Conservation (phyloP, 2,329 filamentous ascomycete genomes). For the Malbranchea zuffiana region DNA sequence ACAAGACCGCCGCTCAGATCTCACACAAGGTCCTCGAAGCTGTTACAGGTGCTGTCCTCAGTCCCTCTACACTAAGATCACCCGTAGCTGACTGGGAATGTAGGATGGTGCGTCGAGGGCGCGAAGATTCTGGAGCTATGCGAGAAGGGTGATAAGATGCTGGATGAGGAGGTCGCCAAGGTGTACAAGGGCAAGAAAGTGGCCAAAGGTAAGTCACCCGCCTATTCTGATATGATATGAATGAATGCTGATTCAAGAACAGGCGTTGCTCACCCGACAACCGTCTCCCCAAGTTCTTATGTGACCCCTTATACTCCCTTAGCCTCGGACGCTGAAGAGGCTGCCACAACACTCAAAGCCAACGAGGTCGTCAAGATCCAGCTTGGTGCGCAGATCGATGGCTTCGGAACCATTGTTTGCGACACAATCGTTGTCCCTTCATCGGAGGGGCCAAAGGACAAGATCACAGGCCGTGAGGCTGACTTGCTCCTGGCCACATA, state of each 20-base stretch:
- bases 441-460: conserved; percentile 50
- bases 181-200: conserved; percentile 99
- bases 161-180: conserved; percentile 87
- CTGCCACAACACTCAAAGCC: conserved; percentile 64
- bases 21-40: conserved; percentile 89
- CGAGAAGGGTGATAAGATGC: conserved; percentile 86
- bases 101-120: conserved; percentile 63
- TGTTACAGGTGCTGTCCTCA: conserved; percentile 48
- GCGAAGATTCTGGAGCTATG: conserved; percentile 91
- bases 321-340: conserved; percentile 74
- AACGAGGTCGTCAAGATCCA: conserved; percentile 94
- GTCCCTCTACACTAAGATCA: neutral
- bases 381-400: conserved; percentile 96
- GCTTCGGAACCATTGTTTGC: conserved; percentile 91
- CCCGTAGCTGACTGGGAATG: conserved; percentile 10
- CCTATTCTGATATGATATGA: conserved; percentile 6
- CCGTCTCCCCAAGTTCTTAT: conserved; percentile 84
- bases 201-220: conserved; percentile 56
- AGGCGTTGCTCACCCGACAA: conserved; percentile 90
- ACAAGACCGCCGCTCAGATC: conserved; percentile 92
- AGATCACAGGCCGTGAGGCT: conserved; percentile 64
- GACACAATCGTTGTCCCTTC: conserved; percentile 69
- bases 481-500: conserved; percentile 84
- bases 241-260: conserved; percentile 4
- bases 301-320: conserved; percentile 96